Percentiles rank a stretch among this genome's conserved stretches.
phyloP scores from a whole-genome alignment of 2,329 filamentous ascomycete species.

The Aureobasidium sp. region DNA sequence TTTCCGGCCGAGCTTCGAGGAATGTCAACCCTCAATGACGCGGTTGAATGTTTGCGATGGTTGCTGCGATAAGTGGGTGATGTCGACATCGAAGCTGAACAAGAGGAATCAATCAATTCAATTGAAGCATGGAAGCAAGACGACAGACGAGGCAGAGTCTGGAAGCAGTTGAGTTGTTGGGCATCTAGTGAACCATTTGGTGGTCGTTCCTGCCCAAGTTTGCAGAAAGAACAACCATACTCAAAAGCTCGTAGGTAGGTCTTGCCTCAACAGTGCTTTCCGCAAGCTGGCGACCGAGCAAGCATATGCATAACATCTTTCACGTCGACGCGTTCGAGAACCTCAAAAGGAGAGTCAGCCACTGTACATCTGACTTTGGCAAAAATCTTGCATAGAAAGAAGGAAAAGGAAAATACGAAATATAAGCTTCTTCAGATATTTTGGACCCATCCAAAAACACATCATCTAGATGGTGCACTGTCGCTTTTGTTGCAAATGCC shows the following conservation, averaged over 20 bases:
- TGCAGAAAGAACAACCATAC: background rate
- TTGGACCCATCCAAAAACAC: background rate
- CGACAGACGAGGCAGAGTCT: background rate
- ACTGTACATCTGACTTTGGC: background rate
- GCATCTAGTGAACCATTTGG: too few species aligned
- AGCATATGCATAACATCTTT: background rate
- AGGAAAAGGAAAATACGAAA: background rate
- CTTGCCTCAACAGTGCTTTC: background rate
- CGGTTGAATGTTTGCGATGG: background rate
- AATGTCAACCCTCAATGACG: too few species aligned
- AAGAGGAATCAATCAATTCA: too few species aligned
- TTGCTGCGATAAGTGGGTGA: background rate
- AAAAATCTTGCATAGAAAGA: background rate
- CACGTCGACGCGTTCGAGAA: background rate
- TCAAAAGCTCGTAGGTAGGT: background rate
- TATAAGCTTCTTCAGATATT: constrained; percentile 1
- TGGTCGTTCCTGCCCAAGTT: background rate
- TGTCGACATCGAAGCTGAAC: background rate
- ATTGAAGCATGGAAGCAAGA: background rate
- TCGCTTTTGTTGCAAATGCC: constrained; percentile 1
- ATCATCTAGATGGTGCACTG: constrained; percentile 1
- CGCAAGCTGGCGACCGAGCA: background rate
- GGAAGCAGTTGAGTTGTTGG: background rate
- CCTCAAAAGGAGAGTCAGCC: background rate
- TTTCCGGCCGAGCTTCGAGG: too few species aligned